phyloP scores from a whole-genome alignment of 176 grass and related monocot genomes.

The Musa schizocarpa region DNA sequence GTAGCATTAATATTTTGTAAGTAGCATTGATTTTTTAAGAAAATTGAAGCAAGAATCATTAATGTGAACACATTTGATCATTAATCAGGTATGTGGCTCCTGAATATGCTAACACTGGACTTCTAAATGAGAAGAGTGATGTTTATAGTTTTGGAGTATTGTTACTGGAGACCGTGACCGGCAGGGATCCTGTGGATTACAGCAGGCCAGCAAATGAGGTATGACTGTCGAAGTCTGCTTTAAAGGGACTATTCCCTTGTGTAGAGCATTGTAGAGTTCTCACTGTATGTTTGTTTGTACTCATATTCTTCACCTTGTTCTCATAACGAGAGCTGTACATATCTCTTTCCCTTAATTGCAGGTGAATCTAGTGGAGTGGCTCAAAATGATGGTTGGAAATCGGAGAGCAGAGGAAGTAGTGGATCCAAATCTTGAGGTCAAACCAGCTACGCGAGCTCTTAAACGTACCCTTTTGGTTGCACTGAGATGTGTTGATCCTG shows the following conservation, averaged over 20 bases:
- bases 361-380: constrained; percentile 88
- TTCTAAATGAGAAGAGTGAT: constrained; percentile 98
- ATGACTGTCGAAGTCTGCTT: neutral
- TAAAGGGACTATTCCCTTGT: too few relatives aligned
- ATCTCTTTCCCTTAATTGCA: constrained; percentile 5
- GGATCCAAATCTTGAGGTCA: constrained; percentile 44
- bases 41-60: neutral
- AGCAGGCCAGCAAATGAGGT: constrained; percentile 74
- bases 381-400: constrained; percentile 69
- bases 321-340: too few relatives aligned
- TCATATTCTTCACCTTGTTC: neutral
- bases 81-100: constrained; percentile 83
- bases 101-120: constrained; percentile 94
- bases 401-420: constrained; percentile 72
- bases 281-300: neutral
- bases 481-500: constrained; percentile 70
- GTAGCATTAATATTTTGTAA: neutral
- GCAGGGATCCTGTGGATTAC: constrained; percentile 90
- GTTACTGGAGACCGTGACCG: constrained; percentile 83
- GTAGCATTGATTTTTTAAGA: neutral
- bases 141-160: constrained; percentile 97
- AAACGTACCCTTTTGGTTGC: constrained; percentile 60
- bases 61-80: constrained; percentile 6
- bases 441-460: constrained; percentile 46
- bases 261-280: too few relatives aligned